Base-by-base conservation (phyloP, 148 eudicot genomes). In the Nyssa sinensis region DNA sequence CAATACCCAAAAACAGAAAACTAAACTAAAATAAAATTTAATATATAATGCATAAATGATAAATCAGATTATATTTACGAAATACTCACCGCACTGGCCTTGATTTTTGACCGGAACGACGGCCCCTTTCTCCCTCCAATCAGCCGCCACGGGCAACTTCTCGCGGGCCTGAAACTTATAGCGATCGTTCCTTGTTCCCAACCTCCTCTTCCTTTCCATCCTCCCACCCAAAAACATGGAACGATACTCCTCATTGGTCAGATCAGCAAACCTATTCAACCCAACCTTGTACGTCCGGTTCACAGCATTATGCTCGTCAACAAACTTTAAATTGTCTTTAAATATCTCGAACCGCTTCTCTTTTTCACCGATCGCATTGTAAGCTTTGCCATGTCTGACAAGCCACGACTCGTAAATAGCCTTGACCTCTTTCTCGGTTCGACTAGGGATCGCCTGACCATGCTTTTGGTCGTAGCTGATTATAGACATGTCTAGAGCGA, bases 221-320 rank as follows among this genome's bases (percentile, higher is more conserved):
- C 58, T 83, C 13, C 47, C 76, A 1, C 94, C 91, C 39, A 91
- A 29, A 53, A 69, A 91, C 74, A 19, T 72, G 3, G 80, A 64
- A 21, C 89, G 79, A 66, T 81, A 93, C 88, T 93, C 98, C n/a
- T 93, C 94, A 39, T 93, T 91, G 10, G 84, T 90, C 85, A 94
- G 64, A 82, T 90, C 95, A 5, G 98, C 92, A 61, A 94, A 90
- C 81, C 76, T 75, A 64, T 87, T 94, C 60, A 91, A 70, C 57
- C 95, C 91, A 12, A 91, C 61, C 72, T 81, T 86, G 25, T 79
- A 94, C 16, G 78, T 58, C 63, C 70, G 66, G 25, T 71, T 64
- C 53, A 53, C 83, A 14, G 73, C 72, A 47, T 88, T 89, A 63
- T 85, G 87, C 16, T 84, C 86, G 24, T 89, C 86, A 51, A 90